Percentiles rank a stretch among this genome's conserved stretches.
Evolutionary conservation across 768 basidiomycete genomes (phyloP).

Genomic region (Phylloporus sp.): DNA sequence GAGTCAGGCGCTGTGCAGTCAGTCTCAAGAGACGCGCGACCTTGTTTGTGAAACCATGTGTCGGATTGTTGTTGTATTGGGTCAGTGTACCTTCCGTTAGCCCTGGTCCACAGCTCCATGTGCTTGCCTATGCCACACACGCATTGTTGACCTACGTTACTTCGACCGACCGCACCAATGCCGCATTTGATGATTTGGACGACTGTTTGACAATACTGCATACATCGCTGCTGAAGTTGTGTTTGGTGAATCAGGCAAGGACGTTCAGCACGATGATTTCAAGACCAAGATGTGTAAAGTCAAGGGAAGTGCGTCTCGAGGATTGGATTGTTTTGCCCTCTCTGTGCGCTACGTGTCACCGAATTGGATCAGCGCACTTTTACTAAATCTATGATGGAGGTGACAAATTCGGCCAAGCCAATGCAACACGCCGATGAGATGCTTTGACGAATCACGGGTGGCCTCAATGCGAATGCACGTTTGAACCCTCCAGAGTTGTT

Average conservation of each 20-base stretch:
- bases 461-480: conserved; percentile 78
- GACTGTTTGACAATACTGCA: conserved; percentile 71
- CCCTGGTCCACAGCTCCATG: conserved; percentile 89
- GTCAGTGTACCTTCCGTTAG: conserved; percentile 64
- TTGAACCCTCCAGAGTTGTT: conserved; percentile 69
- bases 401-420: conserved; percentile 74
- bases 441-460: conserved; percentile 73
- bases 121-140: conserved; percentile 85
- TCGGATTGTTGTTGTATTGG: conserved; percentile 71
- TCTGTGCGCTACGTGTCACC: conserved; percentile 79
- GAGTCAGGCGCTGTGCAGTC: conserved; percentile 88
- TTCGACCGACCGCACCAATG: conserved; percentile 45
- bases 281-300: conserved; percentile 95
- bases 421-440: conserved; percentile 88
- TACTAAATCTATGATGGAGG: conserved; percentile 77
- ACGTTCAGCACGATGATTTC: conserved; percentile 85
- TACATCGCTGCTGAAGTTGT: conserved; percentile 85
- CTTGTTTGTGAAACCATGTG: conserved; percentile 78
- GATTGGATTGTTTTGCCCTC: conserved; percentile 81
- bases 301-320: conserved; percentile 71
- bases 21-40: conserved; percentile 89
- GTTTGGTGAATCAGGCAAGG: conserved; percentile 90
- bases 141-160: conserved; percentile 81
- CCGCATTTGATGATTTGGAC: conserved; percentile 63
- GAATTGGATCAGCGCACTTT: conserved; percentile 64